Evolutionary conservation across 2,329 filamentous ascomycete species (phyloP), one percentile per base, ranked within the genome.

Genomic region (Blumeria graminis): DNA sequence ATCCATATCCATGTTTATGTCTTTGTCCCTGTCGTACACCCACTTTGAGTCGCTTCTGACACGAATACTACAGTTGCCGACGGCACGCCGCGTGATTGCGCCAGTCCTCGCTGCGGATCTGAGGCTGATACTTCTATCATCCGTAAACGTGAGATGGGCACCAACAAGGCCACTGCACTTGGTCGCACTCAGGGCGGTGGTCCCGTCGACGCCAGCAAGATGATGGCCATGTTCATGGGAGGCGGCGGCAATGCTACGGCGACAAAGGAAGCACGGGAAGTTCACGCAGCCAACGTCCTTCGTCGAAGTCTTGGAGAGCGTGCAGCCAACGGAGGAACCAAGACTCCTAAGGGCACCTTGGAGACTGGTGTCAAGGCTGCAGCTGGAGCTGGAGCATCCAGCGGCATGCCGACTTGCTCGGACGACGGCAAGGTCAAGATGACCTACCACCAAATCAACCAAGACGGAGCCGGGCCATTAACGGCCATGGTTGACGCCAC

Each of bases 41-140:
- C 22, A 28, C 4, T 28, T 2, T 28, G 22, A 28, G 22, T 28
- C 22, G 22, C 4, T 28, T 28, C 22, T 28, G 22, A 28, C 22
- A 28, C 22, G 4, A 28, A 1, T 2, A 28, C 22, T 58, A 41
- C 53, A 72, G 76, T 82, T 60, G 71, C 71, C 51, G 80, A 84
- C 59, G 80, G 79, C 63, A 83, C 80, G 59, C 80, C 80, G 55
- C 79, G 81, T 64, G 79, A 84, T 69, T 84, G 80, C 67, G 71
- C 76, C 55, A 71, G 70, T 62, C 77, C 80, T 62, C 60, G 66
- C 50, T 83, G 79, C 64, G 81, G 80, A 58, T 74, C 80, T n/a
- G 75, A 84, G 66, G 77, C 75, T 58, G 81, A 84, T 64, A 84
- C 81, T n/a, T 72, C 80, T 66, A 82, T 84, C 71, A 82, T 84